Base-by-base conservation (phyloP, 768 basidiomycete genomes). In the Phylloporus scabripes region DNA sequence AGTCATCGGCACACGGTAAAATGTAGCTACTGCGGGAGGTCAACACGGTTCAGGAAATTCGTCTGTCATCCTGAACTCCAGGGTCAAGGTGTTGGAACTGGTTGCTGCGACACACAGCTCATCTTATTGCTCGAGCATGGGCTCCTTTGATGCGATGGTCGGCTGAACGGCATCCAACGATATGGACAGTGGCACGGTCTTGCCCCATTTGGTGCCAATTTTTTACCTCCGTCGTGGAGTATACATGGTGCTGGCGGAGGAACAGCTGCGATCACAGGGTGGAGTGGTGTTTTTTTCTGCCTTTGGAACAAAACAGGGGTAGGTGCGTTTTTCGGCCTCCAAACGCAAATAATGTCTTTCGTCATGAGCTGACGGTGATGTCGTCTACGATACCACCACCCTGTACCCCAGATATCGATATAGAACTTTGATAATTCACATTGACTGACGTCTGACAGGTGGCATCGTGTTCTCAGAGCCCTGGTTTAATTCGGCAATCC, bases 81-180 rank as follows among this genome's bases (percentile, higher is more conserved):
- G 64, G 71, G 75, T 18, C 71, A 58, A 52, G 81, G 81, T 21
- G 69, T 85, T 51, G 80, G 78, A 29, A 74, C 76, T 21, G 63
- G 58, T 12, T 14, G 38, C 65, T 86, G 33, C 53, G 44, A 43
- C 60, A 42, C 62, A 74, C 55, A 15, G 69, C 74, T 10, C 28
- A 21, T 60, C 72, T 26, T 74, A 73, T 18, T 64, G 60, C 54
- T 62, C 67, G n/a, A 69, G 76, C 42, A 56, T 73, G 43, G 69
- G 6, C 56, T 73, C 11, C 62, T 79, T 6, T 83, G 80, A 80
- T 83, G 81, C 65, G 81, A 82, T 58, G 81, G 81, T 18, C 64
- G 80, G 52, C 61, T 63, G 39, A 64, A 71, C 14, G 72, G 70
- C 5, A 51, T 60, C 18, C 65, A 50, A 18, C 82, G 80, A 79